phyloP scores from a whole-genome alignment of 371 early-diverging fungal genomes.

The Rhizopus stolonifer region DNA sequence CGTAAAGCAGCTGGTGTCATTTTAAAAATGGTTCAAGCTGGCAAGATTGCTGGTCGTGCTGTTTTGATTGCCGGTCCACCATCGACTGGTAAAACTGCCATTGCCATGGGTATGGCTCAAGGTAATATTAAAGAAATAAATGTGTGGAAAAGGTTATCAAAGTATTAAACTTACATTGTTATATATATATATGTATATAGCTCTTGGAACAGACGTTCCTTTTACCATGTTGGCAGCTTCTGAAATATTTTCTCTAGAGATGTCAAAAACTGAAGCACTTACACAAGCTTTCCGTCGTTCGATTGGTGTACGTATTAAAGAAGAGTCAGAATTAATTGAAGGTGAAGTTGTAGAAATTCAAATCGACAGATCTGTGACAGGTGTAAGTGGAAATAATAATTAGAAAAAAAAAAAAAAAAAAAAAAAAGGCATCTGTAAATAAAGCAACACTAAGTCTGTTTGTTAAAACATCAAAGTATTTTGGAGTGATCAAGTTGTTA shows the following conservation, averaged over 20 bases:
- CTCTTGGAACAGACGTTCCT: slow-evolving; percentile 92
- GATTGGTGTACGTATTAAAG: slow-evolving; percentile 97
- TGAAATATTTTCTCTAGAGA: slow-evolving; percentile 98
- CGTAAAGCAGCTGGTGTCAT: slow-evolving; percentile 96
- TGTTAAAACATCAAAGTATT: too few relatives aligned
- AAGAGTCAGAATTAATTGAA: slow-evolving; percentile 97
- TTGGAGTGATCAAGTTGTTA: too few relatives aligned
- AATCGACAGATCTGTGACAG: slow-evolving; percentile 91
- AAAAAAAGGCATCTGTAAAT: too few relatives aligned
- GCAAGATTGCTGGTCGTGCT: slow-evolving; percentile 97
- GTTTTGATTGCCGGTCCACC: slow-evolving; percentile 98
- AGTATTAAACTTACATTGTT: too few relatives aligned
- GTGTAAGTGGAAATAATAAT: too few relatives aligned
- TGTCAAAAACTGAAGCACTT: slow-evolving; percentile 98
- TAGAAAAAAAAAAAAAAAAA: too few relatives aligned
- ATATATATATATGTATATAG: too few relatives aligned
- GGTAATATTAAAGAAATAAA: too few relatives aligned
- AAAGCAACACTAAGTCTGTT: too few relatives aligned
- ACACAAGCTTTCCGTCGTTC: slow-evolving; percentile 98
- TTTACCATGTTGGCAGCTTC: slow-evolving; percentile 96
- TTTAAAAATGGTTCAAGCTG: slow-evolving; percentile 91
- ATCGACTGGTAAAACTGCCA: slow-evolving; percentile 96
- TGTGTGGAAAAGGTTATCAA: too few relatives aligned
- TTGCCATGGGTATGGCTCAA: slow-evolving; percentile 94
- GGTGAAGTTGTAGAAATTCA: slow-evolving; percentile 99